Evolutionary conservation across 352 stramenopile genomes (phyloP), one percentile per base, ranked within the genome.

Genomic region (Phytophthora meadii): DNA sequence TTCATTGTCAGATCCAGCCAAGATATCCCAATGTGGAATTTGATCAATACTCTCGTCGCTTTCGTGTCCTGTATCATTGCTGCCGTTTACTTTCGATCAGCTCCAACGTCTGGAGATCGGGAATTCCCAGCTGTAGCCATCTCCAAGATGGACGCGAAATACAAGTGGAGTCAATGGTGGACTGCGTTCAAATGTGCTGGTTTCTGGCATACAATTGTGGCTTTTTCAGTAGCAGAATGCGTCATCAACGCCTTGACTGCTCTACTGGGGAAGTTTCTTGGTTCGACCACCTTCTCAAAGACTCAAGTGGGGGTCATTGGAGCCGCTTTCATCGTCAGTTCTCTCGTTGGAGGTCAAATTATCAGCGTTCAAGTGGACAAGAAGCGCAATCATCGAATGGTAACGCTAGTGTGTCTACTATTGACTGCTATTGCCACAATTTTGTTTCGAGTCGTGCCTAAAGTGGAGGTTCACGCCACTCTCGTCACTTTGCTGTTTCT

Each of bases 171-270:
- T 80, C 78, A 24, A 70, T 84, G 15, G 56, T 76, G 54, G 27
- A 77, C 56, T 24, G 80, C 79, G 2, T 92, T 92, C 65, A 62
- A 54, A 25, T 79, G 89, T 65, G 52, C 52, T 2, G 82, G 82
- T 4, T 92, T 92, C 57, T 79, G 58, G 68, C 60, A 85, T 54
- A 92, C 81, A 0, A 65, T 92, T 5, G 41, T 82, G 11, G 73
- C 72, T 1, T 92, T 92, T 53, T 84, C 79, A 2, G 27, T 88
- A 10, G 81, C 82, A n/a, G 82, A 92, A 57, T 89, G 74, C 52
- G 62, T 92, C n/a, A 41, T 87, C 8, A 92, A 92, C 54, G 79
- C 77, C 8, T 83, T 92, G 44, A 87, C 76, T 19, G 77, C 82
- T 19, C 57, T 92, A 22, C 46, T 92, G 15, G 82, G 76, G 40